Percentiles rank a stretch among this genome's conserved stretches.
These are phyloP conservation scores for Leccinum griseonigrum DNA, from an alignment of 1,284 basidiomycete species.

Conservation along the genomic window DNA sequence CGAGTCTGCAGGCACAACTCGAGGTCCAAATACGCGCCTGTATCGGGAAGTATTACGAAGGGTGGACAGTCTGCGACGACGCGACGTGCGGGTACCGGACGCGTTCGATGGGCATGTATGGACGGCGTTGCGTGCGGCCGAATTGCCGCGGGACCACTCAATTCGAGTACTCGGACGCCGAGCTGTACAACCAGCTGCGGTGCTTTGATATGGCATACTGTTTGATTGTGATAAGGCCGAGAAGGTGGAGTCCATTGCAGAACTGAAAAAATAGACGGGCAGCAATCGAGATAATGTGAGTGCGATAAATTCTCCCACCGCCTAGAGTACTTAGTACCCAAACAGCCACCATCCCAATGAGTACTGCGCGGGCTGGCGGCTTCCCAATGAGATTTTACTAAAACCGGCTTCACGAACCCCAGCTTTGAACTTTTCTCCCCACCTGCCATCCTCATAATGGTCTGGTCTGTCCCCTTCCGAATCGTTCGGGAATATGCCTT, in stretches of 20 bases:
- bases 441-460: too few species aligned
- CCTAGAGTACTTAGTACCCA: too few species aligned
- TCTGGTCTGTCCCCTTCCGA: too few species aligned
- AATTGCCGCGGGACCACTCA: slow-evolving; percentile 69
- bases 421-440: too few species aligned
- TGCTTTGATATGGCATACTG: slow-evolving; percentile 65
- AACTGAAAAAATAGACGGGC: too few species aligned
- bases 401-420: too few species aligned
- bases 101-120: slow-evolving; percentile 92
- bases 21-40: slow-evolving; percentile 80
- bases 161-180: slow-evolving; percentile 84
- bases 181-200: slow-evolving; percentile 85
- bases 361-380: too few species aligned
- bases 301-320: too few species aligned
- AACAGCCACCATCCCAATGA: too few species aligned
- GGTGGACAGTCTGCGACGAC: slow-evolving; percentile 88
- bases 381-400: too few species aligned
- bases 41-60: slow-evolving; percentile 85
- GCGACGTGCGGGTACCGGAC: slow-evolving; percentile 81
- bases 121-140: slow-evolving; percentile 69
- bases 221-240: slow-evolving; percentile 73
- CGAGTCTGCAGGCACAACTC: slow-evolving; percentile 80
- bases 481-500: too few species aligned
- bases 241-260: slow-evolving; percentile 32
- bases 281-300: too few species aligned